These are phyloP conservation scores for Alnus rubra DNA, from an alignment of 306 rosid species.

Conservation along the genomic window DNA sequence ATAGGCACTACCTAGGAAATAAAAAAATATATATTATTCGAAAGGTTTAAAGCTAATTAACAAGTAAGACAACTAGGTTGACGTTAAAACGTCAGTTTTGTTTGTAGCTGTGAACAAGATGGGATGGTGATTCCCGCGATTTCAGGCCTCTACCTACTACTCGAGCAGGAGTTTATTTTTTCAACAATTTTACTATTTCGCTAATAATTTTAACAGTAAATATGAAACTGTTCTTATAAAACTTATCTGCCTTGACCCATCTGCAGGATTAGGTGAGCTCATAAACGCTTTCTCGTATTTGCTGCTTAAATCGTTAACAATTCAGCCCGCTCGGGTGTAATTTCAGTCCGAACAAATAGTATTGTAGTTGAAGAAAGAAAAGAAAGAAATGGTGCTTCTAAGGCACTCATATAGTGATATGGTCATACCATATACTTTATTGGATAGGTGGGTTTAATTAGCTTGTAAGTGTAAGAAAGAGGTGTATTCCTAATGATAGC, in stretches of 20 bases:
- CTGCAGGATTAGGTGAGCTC: no score
- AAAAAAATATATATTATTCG: not conserved
- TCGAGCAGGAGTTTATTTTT: no score
- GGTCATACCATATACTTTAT: not conserved
- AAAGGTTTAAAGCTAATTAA: not conserved
- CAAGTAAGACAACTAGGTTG: not conserved
- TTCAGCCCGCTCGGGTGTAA: no score
- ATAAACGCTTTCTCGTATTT: no score
- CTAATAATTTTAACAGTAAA: no score
- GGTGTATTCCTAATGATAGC: not conserved
- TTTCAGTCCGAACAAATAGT: no score
- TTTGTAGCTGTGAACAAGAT: not conserved
- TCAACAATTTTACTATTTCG: no score
- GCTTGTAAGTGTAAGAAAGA: not conserved
- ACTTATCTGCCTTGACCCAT: no score
- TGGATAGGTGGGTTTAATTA: not conserved
- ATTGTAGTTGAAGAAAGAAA: not conserved
- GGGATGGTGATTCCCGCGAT: no score
- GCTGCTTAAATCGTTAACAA: no score
- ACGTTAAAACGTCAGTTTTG: slow-evolving; percentile 13
- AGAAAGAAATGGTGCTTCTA: not conserved
- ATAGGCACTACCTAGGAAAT: not conserved
- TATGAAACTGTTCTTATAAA: no score
- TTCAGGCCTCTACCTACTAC: no score
- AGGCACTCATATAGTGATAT: not conserved